These are phyloP conservation scores for Jamesozyma spencerorum DNA, from an alignment of 805 yeast species.

Conservation along the genomic window DNA sequence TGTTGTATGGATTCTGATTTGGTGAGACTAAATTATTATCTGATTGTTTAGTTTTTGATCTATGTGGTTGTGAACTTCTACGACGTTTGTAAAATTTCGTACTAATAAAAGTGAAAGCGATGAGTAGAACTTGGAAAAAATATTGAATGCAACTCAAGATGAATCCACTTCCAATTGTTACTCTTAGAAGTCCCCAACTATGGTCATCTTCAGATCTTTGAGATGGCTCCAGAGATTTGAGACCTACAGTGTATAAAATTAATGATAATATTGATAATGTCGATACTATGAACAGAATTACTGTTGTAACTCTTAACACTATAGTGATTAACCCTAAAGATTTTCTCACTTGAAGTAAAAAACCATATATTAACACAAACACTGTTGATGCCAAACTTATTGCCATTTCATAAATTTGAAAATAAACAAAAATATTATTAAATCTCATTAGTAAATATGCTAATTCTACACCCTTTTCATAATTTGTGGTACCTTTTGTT, in stretches of 20 bases:
- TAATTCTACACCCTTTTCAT: slow-evolving; percentile 13
- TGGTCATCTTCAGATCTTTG: not conserved
- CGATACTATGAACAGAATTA: slow-evolving; percentile 2
- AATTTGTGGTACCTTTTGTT: slow-evolving; percentile 3
- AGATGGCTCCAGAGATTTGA: slow-evolving; percentile 14
- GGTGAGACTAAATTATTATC: no score
- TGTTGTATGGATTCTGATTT: no score
- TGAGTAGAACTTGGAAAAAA: slow-evolving; percentile 8
- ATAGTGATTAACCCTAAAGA: slow-evolving; percentile 8
- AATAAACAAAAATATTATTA: slow-evolving; percentile 5
- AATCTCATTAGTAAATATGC: slow-evolving; percentile 10
- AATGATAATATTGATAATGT: slow-evolving; percentile 9
- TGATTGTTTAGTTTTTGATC: no score
- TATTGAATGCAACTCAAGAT: slow-evolving; percentile 13
- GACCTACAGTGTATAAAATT: slow-evolving; percentile 7
- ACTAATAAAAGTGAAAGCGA: slow-evolving; percentile 9
- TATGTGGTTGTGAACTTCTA: not conserved
- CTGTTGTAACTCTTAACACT: slow-evolving; percentile 5
- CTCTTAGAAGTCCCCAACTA: slow-evolving; percentile 16
- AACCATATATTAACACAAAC: slow-evolving; percentile 10
- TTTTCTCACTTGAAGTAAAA: slow-evolving; percentile 6
- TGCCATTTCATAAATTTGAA: slow-evolving; percentile 10
- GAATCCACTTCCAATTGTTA: slow-evolving; percentile 17
- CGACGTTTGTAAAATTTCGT: slow-evolving; percentile 9
- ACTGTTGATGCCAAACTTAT: slow-evolving; percentile 6